Evolutionary conservation across 179 eudicot genomes (phyloP), one percentile per base, ranked within the genome.

Genomic region (Sideroxylon spinosum): DNA sequence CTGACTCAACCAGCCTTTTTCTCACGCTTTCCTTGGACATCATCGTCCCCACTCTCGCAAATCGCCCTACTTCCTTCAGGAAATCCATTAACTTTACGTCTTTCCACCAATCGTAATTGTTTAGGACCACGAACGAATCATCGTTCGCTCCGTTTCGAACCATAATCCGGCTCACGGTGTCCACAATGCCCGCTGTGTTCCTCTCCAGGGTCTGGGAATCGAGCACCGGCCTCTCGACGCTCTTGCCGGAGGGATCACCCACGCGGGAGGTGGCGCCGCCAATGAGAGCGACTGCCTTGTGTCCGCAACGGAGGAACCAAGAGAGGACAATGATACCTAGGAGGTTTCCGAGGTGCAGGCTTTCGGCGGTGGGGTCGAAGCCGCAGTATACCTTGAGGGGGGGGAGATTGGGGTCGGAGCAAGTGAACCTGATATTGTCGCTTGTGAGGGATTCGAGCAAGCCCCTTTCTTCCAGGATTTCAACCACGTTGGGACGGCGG

Each of bases 71-170:
- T 49, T 89, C 77, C 74, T 79, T 91, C 52, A 94, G 71, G 66
- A 93, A 94, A 86, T 92, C 95, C 73, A 94, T 83, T 62, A 94
- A 80, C 44, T 83, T 88, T 26, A 92, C 78, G 76, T 91, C 94
- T 68, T 92, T 92, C 97, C 97, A 92, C 98, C 98, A 94, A 81
- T 94, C 96, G 68, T 89, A 90, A 83, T 94, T 94, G 82, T 94
- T 91, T 81, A 94, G 74, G 71, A 94, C 82, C 71, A 77, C 64
- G 78, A 86, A 85, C 0, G 81, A 82, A 65, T 73, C 76, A 6
- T 79, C 78, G 0, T 17, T 26, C 32, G 49, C 16, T 6, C 32
- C 16, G 11, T 7, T 52, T 9, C 59, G 32, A 22, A 71, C 73
- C 20, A 93, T 68, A 56, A 94, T 94, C 26, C 66, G 78, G 55